Conservation (phyloP, 2,329 filamentous ascomycete species). For the Paraphoma chrysanthemicola region DNA sequence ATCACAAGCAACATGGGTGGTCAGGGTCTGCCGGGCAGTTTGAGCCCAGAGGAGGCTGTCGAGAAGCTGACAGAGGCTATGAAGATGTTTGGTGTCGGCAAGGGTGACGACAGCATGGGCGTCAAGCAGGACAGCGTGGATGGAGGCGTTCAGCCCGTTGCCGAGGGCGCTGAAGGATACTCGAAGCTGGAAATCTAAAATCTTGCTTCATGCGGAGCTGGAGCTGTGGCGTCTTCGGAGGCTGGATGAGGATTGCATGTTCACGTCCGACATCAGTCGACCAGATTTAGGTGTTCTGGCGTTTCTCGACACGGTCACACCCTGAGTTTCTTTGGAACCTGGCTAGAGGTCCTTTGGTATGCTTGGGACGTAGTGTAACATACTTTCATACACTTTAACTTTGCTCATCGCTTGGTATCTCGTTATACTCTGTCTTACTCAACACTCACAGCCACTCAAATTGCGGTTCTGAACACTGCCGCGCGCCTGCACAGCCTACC, state of each 20-base stretch:
- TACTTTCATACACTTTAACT: neutral
- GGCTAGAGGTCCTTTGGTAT: neutral
- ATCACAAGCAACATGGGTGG: conserved; percentile 40
- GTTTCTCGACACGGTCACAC: neutral
- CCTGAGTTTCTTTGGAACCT: neutral
- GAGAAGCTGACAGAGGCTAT: conserved; percentile 44
- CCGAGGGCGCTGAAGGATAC: conserved; percentile 43
- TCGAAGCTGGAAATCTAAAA: conserved; percentile 43
- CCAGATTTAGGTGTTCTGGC: neutral
- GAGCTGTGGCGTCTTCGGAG: neutral
- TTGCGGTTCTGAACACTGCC: too few species aligned
- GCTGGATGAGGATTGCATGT: neutral
- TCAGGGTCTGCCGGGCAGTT: conserved; percentile 37
- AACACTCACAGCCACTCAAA: too few species aligned
- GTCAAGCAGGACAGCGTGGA: conserved; percentile 38
- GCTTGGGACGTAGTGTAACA: neutral
- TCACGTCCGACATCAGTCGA: neutral
- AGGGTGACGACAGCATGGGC: conserved; percentile 45
- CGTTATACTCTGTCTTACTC: too few species aligned
- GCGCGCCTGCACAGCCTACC: too few species aligned
- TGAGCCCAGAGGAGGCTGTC: conserved; percentile 43
- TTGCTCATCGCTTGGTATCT: too few species aligned
- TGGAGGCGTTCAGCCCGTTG: conserved; percentile 34
- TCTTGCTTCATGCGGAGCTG: neutral
- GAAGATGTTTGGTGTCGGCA: conserved; percentile 42